Evolutionary conservation across 2,329 filamentous ascomycete genomes (phyloP), one percentile per base, ranked within the genome.

Genomic region (Cladophialophora carrionii): DNA sequence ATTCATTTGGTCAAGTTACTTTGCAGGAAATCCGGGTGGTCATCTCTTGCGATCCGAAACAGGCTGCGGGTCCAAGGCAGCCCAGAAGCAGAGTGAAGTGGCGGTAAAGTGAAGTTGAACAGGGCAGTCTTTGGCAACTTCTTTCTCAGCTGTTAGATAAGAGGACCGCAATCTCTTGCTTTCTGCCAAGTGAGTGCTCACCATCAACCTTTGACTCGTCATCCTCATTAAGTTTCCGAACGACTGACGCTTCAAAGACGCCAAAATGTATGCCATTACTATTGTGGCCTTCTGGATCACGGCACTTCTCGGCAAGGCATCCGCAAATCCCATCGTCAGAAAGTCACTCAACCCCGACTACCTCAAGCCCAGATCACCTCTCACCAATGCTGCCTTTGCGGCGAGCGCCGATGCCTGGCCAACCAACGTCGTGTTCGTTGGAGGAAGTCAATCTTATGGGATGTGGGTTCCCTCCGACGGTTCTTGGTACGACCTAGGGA

Each of bases 341-440:
- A 66, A 66, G 55, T 64, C 68, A 22, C 57, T 62, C 63, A 68
- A 70, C n/a, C 62, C 65, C 24, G 61, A 59, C 6, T 22, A 20
- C 22, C 41, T 70, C 26, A 59, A 62, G 29, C 17, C 37, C 14
- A 54, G 68, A 57, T 67, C 65, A 20, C 69, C 67, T 29, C 26
- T 71, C 37, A 61, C 56, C 51, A 46, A 56, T 26, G 29, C 41
- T n/a, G 57, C 31, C 48, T 26, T 51, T 20, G 48, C 22, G 24
- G 57, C 26, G 20, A 64, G 63, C 43, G 55, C 64, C 4, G 61
- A 51, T 26, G 68, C 67, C 56, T 72, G 70, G 67, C 62, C 70
- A 4, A 69, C 69, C 63, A 71, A 72, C 41, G 67, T 71, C 14
- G 57, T 72, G 48, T 66, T 72, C 60, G 46, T 66, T 29, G 68